phyloP scores from a whole-genome alignment of 768 basidiomycete species.

The Leccinum truebloodii region DNA sequence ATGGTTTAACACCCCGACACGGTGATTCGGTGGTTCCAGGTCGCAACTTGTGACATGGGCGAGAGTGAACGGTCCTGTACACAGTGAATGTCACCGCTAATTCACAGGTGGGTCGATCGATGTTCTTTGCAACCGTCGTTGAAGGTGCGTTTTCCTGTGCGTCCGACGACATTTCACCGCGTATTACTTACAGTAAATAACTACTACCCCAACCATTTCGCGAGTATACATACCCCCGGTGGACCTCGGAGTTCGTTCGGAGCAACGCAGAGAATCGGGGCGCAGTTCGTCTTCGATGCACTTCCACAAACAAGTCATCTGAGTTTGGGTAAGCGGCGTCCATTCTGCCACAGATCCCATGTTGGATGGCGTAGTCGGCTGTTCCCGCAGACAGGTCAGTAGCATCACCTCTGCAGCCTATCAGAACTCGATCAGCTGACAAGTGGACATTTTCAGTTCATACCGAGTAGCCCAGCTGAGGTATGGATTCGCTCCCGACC shows the following conservation, averaged over 20 bases:
- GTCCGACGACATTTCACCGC: background rate
- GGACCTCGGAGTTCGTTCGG: constrained; percentile 36
- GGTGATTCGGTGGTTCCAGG: constrained; percentile 37
- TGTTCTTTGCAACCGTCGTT: constrained; percentile 41
- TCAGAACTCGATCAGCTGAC: constrained; percentile 22
- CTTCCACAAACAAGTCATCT: constrained; percentile 29
- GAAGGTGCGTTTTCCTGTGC: constrained; percentile 33
- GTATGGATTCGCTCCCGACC: constrained; percentile 29
- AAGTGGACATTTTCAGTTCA: constrained; percentile 42
- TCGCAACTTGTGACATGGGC: background rate
- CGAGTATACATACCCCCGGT: constrained; percentile 19
- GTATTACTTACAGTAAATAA: background rate
- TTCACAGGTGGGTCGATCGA: constrained; percentile 33
- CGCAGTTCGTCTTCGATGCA: constrained; percentile 53
- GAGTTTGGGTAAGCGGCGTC: constrained; percentile 24
- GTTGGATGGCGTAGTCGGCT: constrained; percentile 7
- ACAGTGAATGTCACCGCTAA: constrained; percentile 31
- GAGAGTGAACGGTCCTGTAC: constrained; percentile 33
- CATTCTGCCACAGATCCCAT: constrained; percentile 3
- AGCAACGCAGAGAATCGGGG: constrained; percentile 53
- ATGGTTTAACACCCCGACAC: constrained; percentile 52
- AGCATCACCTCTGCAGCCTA: constrained; percentile 33
- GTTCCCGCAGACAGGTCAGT: constrained; percentile 44
- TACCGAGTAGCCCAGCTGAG: constrained; percentile 35
- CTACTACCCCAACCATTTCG: constrained; percentile 60